Evolutionary conservation across 2,329 filamentous ascomycete genomes (phyloP), one percentile per base, ranked within the genome.

Genomic region (Colletotrichum eleusines): DNA sequence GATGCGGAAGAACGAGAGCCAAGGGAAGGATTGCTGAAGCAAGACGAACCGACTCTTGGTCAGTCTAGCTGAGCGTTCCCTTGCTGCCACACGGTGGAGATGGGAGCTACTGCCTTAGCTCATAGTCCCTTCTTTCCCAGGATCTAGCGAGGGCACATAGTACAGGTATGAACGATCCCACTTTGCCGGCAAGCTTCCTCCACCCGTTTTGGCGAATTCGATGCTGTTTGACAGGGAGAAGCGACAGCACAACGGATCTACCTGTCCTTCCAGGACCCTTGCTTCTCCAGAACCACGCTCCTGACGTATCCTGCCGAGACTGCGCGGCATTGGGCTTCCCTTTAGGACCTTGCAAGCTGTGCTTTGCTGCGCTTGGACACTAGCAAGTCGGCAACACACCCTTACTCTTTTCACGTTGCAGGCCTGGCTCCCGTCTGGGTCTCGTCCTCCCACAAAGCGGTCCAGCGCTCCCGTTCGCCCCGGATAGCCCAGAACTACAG

Each of bases 51-150:
- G 59, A 33, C 59, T 62, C 44, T 26, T 38, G 26, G 44, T 62
- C 59, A 11, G 51, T 16, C 65, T 60, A 65, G 61, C 66, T 59
- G 61, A 65, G 66, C 63, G 44, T 33, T 64, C 65, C 53, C 57
- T 70, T 67, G 63, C 55, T 67, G 54, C 67, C 67, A 70, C 63
- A 40, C 63, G 55, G 63, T 67, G 63, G 57, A 62, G 50, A 50
- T 62, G 57, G 57, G 26, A 18, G 16, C 16, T 42, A 62, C 23
- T 35, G 33, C 54, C 28, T 67, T 62, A 50, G 62, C 54, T 66
- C 14, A 50, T n/a, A 38, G n/a, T 61, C 42, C 1, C 31, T 50
- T 2, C 31, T 50, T 23, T 51, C 50, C 33, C 50, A 35, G 40
- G 50, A 40, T 50, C 35, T 20, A 54, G 26, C 26, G 48, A 63